Percentiles rank a stretch among this genome's conserved stretches.
phyloP scores from a whole-genome alignment of 257 asterid species.

The Lycium ferocissimum region DNA sequence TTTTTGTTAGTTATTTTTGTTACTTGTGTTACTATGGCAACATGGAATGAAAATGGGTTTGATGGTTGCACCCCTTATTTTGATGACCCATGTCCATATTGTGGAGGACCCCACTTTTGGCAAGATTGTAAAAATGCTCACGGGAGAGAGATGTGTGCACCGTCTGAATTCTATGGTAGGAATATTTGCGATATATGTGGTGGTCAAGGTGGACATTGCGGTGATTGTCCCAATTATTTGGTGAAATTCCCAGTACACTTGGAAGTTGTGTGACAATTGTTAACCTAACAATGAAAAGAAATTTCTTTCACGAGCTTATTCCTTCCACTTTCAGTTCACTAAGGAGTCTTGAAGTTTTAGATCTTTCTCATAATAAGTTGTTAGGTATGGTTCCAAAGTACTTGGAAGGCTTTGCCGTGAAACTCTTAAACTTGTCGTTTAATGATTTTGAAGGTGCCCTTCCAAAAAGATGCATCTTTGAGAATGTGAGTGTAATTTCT shows the following conservation, averaged over 20 bases:
- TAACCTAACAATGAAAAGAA: constrained; percentile 13
- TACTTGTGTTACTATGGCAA: too few species aligned
- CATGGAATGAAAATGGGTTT: too few species aligned
- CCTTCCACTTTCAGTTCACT: constrained; percentile 35
- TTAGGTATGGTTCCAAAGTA: constrained; percentile 34
- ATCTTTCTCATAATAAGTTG: constrained; percentile 38
- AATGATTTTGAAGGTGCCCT: constrained; percentile 35
- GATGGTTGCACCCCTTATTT: too few species aligned
- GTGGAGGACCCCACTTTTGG: too few species aligned
- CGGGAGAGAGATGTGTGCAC: too few species aligned
- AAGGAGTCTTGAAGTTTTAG: constrained; percentile 33
- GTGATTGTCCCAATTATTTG: too few species aligned
- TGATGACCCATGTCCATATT: too few species aligned
- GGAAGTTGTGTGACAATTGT: constrained; percentile 33
- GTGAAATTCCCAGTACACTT: constrained; percentile 21
- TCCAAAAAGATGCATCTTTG: constrained; percentile 26
- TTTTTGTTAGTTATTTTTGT: too few species aligned
- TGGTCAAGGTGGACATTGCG: too few species aligned
- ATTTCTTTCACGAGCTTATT: constrained; percentile 27
- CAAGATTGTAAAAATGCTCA: too few species aligned
- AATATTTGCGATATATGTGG: too few species aligned
- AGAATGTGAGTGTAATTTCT: constrained; percentile 19
- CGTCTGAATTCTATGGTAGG: too few species aligned
- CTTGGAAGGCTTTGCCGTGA: constrained; percentile 26
- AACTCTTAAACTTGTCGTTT: constrained; percentile 29